Evolutionary conservation across 768 basidiomycete genomes (phyloP), one percentile per base, ranked within the genome.

Genomic region (Mycena olivaceomarginata): DNA sequence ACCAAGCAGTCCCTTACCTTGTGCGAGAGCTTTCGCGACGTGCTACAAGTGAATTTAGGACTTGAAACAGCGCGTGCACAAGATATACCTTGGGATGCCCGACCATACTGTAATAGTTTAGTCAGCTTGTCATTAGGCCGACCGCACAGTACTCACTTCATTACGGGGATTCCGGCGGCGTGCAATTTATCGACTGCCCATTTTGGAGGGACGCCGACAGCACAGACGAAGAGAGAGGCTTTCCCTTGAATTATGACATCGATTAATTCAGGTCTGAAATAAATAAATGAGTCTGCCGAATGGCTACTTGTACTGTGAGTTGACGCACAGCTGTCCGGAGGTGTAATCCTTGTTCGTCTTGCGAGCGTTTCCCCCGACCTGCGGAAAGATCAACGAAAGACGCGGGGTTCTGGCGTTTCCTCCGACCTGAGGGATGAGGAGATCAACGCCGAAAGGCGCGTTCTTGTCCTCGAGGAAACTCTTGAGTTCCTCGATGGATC

Each of bases 261-360:
- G 63, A 95, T 92, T 37, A 97, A 90, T 76, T 94, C 93, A 41
- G 93, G 89, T 25, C 71, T 77, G 46, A 39, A 60, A 43, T 10
- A 53, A 59, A 31, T 2, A 31, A 18, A 7, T 53, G 37, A 41
- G 68, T 64, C 31, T 48, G 22, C 22, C 12, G 12, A 64, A 18
- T 31, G 4, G 22, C 22, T n/a, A 9, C 11, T 43, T n/a, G 22
- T 31, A 37, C 16, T 22, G 48, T 25, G 37, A 25, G 10, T 4
- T 18, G 25, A 70, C 67, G 37, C 8, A 72, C 2, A 97, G 90
- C 77, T 95, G 93, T 4, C 95, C 96, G 20, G 91, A 89, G 25
- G 96, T 95, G 82, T 97, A 97, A 83, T 97, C 95, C 78, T 90
- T 90, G 83, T 97, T 97, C 12, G 97, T 97, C 85, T 95, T 97